Evolutionary conservation across 2,329 filamentous ascomycete genomes (phyloP).

Genomic region (Neonectria ditissima): DNA sequence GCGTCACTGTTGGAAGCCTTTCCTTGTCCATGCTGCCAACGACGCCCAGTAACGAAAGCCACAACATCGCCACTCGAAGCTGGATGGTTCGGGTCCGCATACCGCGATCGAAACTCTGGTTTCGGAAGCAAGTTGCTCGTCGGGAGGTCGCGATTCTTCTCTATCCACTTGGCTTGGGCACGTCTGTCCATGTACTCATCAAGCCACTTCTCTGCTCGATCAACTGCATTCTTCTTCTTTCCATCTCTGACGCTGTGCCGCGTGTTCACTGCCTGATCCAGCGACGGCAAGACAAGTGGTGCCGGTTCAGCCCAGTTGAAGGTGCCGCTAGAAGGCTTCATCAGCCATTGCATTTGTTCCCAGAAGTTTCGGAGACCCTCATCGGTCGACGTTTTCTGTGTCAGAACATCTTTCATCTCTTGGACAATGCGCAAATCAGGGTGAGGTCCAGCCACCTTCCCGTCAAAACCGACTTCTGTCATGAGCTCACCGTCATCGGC

Average conservation of each 20-base stretch:
- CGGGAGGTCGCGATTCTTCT: conserved; percentile 2
- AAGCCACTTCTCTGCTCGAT: conserved; percentile 9
- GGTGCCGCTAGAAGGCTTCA: conserved; percentile 24
- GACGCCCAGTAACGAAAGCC: conserved; percentile 19
- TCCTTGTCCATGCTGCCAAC: conserved; percentile 6
- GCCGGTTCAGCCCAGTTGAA: conserved; percentile 60
- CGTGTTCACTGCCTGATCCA: conserved; percentile 45
- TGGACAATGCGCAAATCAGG: background rate
- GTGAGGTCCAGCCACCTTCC: background rate
- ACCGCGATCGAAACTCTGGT: conserved; percentile 21
- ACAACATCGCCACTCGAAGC: conserved; percentile 18
- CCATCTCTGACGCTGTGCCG: background rate
- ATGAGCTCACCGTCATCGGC: conserved; percentile 38
- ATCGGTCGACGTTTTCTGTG: conserved; percentile 28
- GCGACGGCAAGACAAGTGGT: conserved; percentile 60
- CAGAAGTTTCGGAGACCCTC: conserved; percentile 7
- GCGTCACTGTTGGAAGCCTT: background rate
- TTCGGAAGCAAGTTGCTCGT: conserved; percentile 12
- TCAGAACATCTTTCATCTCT: conserved; percentile 12
- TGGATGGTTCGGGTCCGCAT: conserved; percentile 23
- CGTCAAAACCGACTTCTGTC: conserved; percentile 11
- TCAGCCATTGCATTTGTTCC: conserved; percentile 11
- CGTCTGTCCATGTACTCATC: conserved; percentile 14
- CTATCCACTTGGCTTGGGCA: conserved; percentile 13
- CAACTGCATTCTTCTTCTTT: conserved; percentile 9